These are phyloP conservation scores for Kodamaea restingae DNA, from an alignment of 805 yeast genomes.

Conservation along the genomic window DNA sequence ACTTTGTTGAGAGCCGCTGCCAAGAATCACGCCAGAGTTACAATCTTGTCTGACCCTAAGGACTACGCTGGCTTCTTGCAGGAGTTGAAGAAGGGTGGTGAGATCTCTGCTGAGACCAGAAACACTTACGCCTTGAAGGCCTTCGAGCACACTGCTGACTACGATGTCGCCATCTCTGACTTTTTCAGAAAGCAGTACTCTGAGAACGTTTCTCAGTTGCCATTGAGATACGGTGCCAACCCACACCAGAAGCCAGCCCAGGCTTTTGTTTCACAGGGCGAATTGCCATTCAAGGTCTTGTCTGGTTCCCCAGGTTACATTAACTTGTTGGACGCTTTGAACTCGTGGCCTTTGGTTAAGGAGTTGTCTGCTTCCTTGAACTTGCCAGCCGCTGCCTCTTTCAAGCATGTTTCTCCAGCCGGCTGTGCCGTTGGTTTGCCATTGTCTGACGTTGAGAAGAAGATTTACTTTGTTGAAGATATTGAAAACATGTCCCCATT, in stretches of 20 bases:
- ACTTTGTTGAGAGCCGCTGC: constrained; percentile 98
- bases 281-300: constrained; percentile 89
- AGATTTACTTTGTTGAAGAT: constrained; percentile 91
- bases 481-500: constrained; percentile 93
- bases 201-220: constrained; percentile 83
- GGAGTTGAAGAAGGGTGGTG: constrained; percentile 76
- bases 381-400: constrained; percentile 98
- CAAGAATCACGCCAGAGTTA: constrained; percentile 94
- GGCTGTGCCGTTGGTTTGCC: constrained; percentile 98
- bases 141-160: constrained; percentile 97
- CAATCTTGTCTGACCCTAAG: constrained; percentile 89
- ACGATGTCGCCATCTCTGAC: constrained; percentile 93
- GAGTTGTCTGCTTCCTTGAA: constrained; percentile 91
- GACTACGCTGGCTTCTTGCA: constrained; percentile 86
- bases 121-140: constrained; percentile 91
- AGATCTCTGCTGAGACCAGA: constrained; percentile 67
- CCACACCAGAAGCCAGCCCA: constrained; percentile 99
- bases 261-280: constrained; percentile 83
- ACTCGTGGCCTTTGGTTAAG: constrained; percentile 98
- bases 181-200: constrained; percentile 96
- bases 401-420: constrained; percentile 98
- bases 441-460: constrained; percentile 83
- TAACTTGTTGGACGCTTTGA: constrained; percentile 91
- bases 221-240: constrained; percentile 96
- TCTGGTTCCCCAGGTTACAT: constrained; percentile 97